Evolutionary conservation across 176 grass and related monocot species (phyloP).

Genomic region (Cenchrus fungigraminus): DNA sequence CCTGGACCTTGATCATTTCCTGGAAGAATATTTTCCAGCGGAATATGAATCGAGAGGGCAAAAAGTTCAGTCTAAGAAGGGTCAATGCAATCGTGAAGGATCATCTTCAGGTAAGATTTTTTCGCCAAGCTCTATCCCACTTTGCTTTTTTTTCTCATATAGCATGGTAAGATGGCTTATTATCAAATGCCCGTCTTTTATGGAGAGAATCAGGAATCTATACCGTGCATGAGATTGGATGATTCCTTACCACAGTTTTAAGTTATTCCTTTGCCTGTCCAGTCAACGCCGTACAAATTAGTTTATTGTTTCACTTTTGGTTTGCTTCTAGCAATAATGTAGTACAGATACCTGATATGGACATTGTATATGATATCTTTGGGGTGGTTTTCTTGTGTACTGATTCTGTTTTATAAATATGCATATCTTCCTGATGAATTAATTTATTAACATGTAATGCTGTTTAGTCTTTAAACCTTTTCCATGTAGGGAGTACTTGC

Average conservation of each 20-base stretch:
- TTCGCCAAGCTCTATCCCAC: neutral
- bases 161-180: constrained; percentile 11
- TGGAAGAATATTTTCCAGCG: constrained; percentile 78
- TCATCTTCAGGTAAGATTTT: constrained; percentile 72
- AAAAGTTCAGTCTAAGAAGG: constrained; percentile 50
- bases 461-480: constrained; percentile 15
- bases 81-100: constrained; percentile 33
- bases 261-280: neutral
- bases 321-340: constrained; percentile 3
- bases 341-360: neutral
- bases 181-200: neutral
- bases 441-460: constrained; percentile 33
- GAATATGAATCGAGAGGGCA: constrained; percentile 70
- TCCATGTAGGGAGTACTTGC: neutral
- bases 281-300: neutral
- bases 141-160: neutral
- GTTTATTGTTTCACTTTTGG: neutral
- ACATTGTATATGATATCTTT: neutral
- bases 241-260: neutral
- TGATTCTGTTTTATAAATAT: neutral
- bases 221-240: constrained; percentile 6
- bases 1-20: constrained; percentile 77
- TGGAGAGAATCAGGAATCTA: neutral
- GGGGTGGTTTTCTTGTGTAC: neutral
- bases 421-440: neutral